Base-by-base conservation (phyloP, 192 early-diverging fungal species). In the Gamsiella multidivaricata region DNA sequence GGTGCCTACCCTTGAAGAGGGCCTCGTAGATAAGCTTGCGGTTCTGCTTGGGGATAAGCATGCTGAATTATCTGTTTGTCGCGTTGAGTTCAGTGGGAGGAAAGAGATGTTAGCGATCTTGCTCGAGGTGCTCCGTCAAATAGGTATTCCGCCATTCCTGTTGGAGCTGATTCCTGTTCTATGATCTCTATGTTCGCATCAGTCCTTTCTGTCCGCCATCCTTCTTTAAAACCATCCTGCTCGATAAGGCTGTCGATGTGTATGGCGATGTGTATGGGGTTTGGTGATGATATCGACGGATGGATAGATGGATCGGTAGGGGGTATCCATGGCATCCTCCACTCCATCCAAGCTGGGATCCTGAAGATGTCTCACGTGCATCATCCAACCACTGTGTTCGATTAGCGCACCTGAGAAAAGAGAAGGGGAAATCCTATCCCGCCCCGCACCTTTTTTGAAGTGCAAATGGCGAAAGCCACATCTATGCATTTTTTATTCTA, bases 1-100 rank as follows among this genome's bases (percentile, higher is more conserved):
- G 37, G 32, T 71, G 32, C 84, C 68, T 82, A 91, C 93, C 91
- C 70, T 88, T 91, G 91, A 95, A 95, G 72, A 95, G 88, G 76
- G 88, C 88, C 88, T 96, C 93, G 93, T 95, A 96, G 88, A 98
- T 96, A 83, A 83, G 79, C 93, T 95, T 96, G 85, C 96, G 90
- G 92, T 99, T 97, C 84, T 93, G 84, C 86, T 94, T 96, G 78
- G 94, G 91, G 87, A 99, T 97, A 82, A 96, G 93, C 97, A 99
- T 98, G 84, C 82, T 94, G 71, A 58, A 78, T 67, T 78, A 78
- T 69, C 65, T 78, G 66, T 31, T 49, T 46, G 45, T 46, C n/a
- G 6, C 34, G 26, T 4, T 9, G 23, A 41, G 26, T 41, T 45
- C 43, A 34, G 41, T 33, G 54, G 41, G 20, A 22, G 43, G 45